Evolutionary conservation across 2,329 filamentous ascomycete species (phyloP).

Genomic region (Ophiocordyceps sinensis): DNA sequence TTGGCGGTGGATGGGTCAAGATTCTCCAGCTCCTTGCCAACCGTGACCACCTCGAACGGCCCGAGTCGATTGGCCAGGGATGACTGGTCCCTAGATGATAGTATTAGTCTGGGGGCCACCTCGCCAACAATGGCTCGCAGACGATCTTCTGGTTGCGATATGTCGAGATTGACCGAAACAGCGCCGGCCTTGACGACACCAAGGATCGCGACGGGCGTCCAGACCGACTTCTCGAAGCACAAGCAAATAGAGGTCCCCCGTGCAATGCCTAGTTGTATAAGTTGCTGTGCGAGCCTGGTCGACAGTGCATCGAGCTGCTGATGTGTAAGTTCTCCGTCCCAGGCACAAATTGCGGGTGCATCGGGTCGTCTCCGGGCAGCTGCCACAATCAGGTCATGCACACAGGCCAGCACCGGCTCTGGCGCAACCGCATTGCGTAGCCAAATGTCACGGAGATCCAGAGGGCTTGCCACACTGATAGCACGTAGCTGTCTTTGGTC

Average conservation of each 20-base stretch:
- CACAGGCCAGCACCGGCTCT: conserved; percentile 1
- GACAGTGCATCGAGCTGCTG: conserved; percentile 13
- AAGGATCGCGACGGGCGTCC: conserved; percentile 3
- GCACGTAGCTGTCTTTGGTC: background rate
- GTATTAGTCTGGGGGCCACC: conserved; percentile 2
- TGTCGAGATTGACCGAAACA: conserved; percentile 4
- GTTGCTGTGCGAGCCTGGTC: conserved; percentile 3
- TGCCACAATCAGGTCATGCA: conserved; percentile 2
- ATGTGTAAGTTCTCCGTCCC: conserved; percentile 26
- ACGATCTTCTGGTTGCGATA: conserved; percentile 6
- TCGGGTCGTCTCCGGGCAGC: background rate
- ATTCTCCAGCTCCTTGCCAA: too few species aligned
- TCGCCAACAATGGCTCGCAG: conserved; percentile 6
- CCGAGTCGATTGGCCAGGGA: too few species aligned
- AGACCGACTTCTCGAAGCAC: conserved; percentile 5
- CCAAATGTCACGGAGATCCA: conserved; percentile 4
- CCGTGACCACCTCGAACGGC: too few species aligned
- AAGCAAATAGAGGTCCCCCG: conserved; percentile 2
- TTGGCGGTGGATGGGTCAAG: conserved; percentile 3
- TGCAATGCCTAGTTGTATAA: conserved; percentile 1
- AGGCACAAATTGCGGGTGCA: conserved; percentile 5
- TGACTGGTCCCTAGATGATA: too few species aligned
- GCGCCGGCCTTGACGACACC: conserved; percentile 4
- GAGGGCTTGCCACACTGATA: background rate
- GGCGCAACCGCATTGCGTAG: conserved; percentile 2